These are phyloP conservation scores for Aspergillus sp. DNA, from an alignment of 2,329 filamentous ascomycete genomes.

Conservation along the genomic window DNA sequence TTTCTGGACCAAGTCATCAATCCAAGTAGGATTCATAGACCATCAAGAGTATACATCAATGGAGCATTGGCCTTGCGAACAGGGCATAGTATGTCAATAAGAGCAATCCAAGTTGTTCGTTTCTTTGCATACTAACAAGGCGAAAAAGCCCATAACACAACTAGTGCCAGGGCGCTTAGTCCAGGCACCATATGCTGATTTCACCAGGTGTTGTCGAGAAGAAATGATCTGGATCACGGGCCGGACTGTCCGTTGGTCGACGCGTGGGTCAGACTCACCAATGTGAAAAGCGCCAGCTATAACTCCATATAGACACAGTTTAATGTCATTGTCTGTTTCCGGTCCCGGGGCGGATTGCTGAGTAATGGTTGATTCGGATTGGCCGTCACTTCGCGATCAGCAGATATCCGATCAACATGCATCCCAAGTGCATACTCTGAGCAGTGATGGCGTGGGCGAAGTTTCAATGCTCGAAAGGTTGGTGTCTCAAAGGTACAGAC, in stretches of 20 bases:
- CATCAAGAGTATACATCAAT: too few relatives aligned
- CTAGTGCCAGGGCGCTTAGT: conserved; percentile 52
- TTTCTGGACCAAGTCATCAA: too few relatives aligned
- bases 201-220: conserved; percentile 36
- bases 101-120: conserved; percentile 23
- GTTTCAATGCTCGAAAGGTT: conserved; percentile 45
- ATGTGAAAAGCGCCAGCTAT: conserved; percentile 64
- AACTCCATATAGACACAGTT: conserved; percentile 47
- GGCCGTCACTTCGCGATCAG: conserved; percentile 53
- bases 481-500: conserved; percentile 57
- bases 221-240: conserved; percentile 63
- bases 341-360: conserved; percentile 61
- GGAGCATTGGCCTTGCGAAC: too few relatives aligned
- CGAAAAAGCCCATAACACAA: conserved; percentile 51
- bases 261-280: conserved; percentile 46
- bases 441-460: conserved; percentile 47
- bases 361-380: conserved; percentile 63
- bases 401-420: conserved; percentile 58
- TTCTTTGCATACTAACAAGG: conserved; percentile 39
- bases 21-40: too few relatives aligned
- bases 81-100: conserved; percentile 52
- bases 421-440: conserved; percentile 59
- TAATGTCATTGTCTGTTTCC: conserved; percentile 54
- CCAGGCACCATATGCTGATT: neutral
- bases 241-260: conserved; percentile 54